Conservation (phyloP, 78 protist species). For the Protostelium mycophagum region DNA sequence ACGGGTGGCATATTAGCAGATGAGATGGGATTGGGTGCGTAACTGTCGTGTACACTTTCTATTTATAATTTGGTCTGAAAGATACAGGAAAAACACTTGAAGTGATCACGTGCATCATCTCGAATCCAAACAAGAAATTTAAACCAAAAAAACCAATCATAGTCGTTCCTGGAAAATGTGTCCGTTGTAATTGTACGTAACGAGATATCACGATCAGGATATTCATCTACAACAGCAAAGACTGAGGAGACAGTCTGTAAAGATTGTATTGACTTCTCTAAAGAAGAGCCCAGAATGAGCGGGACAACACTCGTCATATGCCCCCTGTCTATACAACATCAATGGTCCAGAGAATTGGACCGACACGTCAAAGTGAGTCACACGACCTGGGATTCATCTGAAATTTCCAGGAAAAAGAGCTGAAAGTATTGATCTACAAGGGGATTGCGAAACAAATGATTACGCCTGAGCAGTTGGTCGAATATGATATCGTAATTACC, state of each 20-base stretch:
- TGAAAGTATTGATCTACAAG: slow-evolving; percentile 14
- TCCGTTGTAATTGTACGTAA: too few species aligned
- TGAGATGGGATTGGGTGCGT: neutral
- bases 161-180: neutral
- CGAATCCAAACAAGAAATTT: neutral
- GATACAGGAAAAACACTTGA: neutral
- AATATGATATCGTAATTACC: slow-evolving; percentile 36
- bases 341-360: slow-evolving; percentile 45
- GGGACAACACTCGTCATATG: slow-evolving; percentile 31
- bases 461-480: slow-evolving; percentile 36
- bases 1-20: neutral
- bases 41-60: neutral
- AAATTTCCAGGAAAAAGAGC: neutral
- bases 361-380: slow-evolving; percentile 26
- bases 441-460: slow-evolving; percentile 40
- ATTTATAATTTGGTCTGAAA: too few species aligned
- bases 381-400: too few species aligned
- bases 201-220: too few species aligned
- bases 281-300: neutral
- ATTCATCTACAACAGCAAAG: neutral
- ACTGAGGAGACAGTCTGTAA: neutral
- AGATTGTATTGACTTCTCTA: neutral
- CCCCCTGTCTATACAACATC: slow-evolving; percentile 31
- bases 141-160: neutral
- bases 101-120: neutral